These are phyloP conservation scores for Kalmusia sp. DNA, from an alignment of 2,329 filamentous ascomycete species.

Conservation along the genomic window DNA sequence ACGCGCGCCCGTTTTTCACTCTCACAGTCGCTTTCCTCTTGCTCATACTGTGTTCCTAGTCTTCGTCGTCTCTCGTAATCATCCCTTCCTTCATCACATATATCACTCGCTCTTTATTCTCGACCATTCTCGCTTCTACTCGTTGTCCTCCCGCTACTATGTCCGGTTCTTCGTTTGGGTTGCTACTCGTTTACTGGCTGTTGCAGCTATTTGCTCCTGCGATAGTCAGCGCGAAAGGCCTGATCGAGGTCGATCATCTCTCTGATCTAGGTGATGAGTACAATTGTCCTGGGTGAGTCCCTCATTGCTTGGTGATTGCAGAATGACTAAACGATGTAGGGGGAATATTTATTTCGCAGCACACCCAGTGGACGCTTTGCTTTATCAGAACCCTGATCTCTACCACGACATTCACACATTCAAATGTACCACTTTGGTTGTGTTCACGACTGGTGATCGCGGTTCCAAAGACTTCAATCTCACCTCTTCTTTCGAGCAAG, in stretches of 20 bases:
- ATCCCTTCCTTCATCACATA: neutral
- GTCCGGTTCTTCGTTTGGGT: neutral
- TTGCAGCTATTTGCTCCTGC: neutral
- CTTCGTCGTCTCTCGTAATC: neutral
- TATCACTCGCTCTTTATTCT: neutral
- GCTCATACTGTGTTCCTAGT: neutral
- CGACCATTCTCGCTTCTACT: neutral
- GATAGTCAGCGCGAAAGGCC: neutral
- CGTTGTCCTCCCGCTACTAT: neutral
- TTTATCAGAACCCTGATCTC: conserved; percentile 39
- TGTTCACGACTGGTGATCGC: conserved; percentile 34
- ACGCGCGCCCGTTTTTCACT: neutral
- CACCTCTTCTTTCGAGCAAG: conserved; percentile 23
- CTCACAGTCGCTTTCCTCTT: neutral
- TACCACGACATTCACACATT: conserved; percentile 35
- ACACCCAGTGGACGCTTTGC: conserved; percentile 31
- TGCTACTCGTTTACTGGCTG: neutral
- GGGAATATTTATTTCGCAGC: conserved; percentile 38
- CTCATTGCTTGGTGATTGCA: neutral
- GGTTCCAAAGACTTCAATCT: conserved; percentile 21
- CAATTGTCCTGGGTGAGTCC: neutral
- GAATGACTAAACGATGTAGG: conserved; percentile 13
- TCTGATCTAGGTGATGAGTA: neutral
- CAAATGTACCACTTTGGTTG: conserved; percentile 33
- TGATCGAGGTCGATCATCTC: neutral